Evolutionary conservation across 2,329 filamentous ascomycete genomes (phyloP).

Genomic region (Neonectria coccinea): DNA sequence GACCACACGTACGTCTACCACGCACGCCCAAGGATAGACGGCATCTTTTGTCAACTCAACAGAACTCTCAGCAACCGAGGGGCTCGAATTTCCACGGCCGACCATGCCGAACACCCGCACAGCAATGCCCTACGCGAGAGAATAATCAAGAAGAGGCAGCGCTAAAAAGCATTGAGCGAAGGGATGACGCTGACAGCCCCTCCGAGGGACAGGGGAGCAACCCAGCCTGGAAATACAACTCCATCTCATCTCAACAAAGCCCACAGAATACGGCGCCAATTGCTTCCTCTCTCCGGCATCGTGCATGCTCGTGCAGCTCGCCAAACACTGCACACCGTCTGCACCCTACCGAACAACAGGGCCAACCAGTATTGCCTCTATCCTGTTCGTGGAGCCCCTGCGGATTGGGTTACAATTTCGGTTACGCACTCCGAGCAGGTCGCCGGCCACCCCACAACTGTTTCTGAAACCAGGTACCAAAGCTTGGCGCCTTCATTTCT

Average conservation of each 20-base stretch:
- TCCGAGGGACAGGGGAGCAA: neutral
- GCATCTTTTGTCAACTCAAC: neutral
- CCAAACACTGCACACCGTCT: neutral
- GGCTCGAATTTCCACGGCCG: neutral
- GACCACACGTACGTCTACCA: neutral
- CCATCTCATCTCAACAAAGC: constrained; percentile 9
- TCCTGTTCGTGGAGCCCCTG: constrained; percentile 30
- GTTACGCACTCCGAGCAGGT: constrained; percentile 33
- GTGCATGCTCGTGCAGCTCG: constrained; percentile 6
- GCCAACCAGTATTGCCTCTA: constrained; percentile 4
- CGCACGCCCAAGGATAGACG: neutral
- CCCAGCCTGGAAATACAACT: neutral
- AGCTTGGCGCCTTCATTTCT: constrained; percentile 39
- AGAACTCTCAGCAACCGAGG: neutral
- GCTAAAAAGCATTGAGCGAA: constrained; percentile 5
- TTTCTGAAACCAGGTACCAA: constrained; percentile 41
- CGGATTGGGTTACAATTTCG: constrained; percentile 39
- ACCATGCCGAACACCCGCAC: neutral
- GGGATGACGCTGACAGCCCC: constrained; percentile 14
- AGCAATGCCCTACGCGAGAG: neutral
- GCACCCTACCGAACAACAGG: neutral
- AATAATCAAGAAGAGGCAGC: constrained; percentile 4
- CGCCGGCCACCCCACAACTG: constrained; percentile 38
- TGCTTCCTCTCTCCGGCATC: constrained; percentile 6
- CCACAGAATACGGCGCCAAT: constrained; percentile 1